A percentile compares a stretch with the other conserved stretches of the same genome.
These are phyloP conservation scores for Fusarium nisikadoi DNA, from an alignment of 2,329 filamentous ascomycete species.

Conservation along the genomic window DNA sequence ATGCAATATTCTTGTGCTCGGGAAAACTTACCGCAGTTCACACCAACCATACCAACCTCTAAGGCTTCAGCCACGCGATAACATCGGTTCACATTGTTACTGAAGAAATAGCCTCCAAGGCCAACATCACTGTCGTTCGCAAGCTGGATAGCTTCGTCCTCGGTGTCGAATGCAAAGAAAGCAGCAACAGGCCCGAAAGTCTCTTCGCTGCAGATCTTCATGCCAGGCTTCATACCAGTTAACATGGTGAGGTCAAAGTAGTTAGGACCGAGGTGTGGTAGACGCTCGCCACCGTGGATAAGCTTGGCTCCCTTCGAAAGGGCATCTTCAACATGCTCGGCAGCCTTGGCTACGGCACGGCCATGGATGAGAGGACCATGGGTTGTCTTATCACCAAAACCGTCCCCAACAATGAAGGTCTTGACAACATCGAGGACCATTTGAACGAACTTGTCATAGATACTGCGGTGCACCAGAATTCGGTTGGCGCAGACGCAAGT, in stretches of 20 bases:
- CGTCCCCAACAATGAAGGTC: conserved; percentile 66
- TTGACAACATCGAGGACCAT: conserved; percentile 64
- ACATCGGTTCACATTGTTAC: conserved; percentile 51
- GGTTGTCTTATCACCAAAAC: conserved; percentile 64
- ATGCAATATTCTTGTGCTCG: no score
- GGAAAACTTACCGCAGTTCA: conserved; percentile 44
- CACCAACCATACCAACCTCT: conserved; percentile 56
- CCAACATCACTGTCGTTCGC: conserved; percentile 76
- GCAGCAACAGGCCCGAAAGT: conserved; percentile 79
- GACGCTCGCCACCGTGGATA: conserved; percentile 65
- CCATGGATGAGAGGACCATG: conserved; percentile 73
- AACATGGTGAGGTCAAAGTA: conserved; percentile 78
- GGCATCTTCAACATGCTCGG: conserved; percentile 71
- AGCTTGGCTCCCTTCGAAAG: conserved; percentile 69
- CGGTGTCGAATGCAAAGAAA: conserved; percentile 74
- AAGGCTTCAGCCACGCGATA: conserved; percentile 59
- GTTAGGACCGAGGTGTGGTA: conserved; percentile 70
- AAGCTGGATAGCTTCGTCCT: conserved; percentile 73
- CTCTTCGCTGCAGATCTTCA: conserved; percentile 74
- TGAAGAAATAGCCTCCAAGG: conserved; percentile 79
- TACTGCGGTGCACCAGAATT: conserved; percentile 67
- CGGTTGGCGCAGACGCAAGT: conserved; percentile 75
- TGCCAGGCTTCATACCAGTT: conserved; percentile 72
- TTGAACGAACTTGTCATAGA: conserved; percentile 67
- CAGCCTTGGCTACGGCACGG: conserved; percentile 70